Percentiles rank a stretch among this genome's conserved stretches.
phyloP scores from a whole-genome alignment of 2,329 filamentous ascomycete genomes.

The Dactylella cylindrospora region DNA sequence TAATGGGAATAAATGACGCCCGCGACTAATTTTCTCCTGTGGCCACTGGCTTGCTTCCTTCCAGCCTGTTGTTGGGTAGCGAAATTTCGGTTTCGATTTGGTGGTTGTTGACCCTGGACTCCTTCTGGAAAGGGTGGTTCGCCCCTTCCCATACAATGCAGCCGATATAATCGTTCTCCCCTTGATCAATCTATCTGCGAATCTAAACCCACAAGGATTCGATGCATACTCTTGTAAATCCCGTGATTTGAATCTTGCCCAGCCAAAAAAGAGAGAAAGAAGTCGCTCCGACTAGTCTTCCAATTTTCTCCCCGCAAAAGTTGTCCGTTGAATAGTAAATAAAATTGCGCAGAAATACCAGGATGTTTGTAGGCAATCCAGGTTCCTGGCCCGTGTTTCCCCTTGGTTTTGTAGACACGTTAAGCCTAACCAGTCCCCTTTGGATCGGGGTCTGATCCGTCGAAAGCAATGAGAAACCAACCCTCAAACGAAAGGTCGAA shows the following conservation, averaged over 20 bases:
- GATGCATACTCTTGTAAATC: slow-evolving; percentile 26
- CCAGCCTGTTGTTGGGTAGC: slow-evolving; percentile 43
- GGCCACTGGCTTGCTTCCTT: too few species aligned
- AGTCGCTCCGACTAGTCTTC: too few species aligned
- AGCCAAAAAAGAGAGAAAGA: too few species aligned
- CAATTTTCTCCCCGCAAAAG: slow-evolving; percentile 6
- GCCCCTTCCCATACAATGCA: slow-evolving; percentile 6
- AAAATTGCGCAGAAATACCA: slow-evolving; percentile 21
- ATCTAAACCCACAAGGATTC: slow-evolving; percentile 36
- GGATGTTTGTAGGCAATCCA: slow-evolving; percentile 32
- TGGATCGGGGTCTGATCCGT: slow-evolving; percentile 20
- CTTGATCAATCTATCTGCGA: slow-evolving; percentile 40
- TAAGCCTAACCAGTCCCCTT: slow-evolving; percentile 15
- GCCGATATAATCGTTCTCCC: slow-evolving; percentile 11
- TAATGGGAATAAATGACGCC: slow-evolving; percentile 33
- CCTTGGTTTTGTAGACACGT: slow-evolving; percentile 37
- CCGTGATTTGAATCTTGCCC: slow-evolving; percentile 39
- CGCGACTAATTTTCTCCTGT: slow-evolving; percentile 39
- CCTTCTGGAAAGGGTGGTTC: slow-evolving; percentile 31
- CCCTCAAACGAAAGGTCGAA: neutral
- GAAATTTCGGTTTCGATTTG: slow-evolving; percentile 36
- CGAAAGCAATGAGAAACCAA: slow-evolving; percentile 12
- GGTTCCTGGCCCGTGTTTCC: slow-evolving; percentile 25
- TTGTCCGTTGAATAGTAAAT: slow-evolving; percentile 9
- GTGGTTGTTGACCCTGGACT: slow-evolving; percentile 18